Conservation (phyloP, 441 rosid species). For the Bocquillonia castaneifolia region DNA sequence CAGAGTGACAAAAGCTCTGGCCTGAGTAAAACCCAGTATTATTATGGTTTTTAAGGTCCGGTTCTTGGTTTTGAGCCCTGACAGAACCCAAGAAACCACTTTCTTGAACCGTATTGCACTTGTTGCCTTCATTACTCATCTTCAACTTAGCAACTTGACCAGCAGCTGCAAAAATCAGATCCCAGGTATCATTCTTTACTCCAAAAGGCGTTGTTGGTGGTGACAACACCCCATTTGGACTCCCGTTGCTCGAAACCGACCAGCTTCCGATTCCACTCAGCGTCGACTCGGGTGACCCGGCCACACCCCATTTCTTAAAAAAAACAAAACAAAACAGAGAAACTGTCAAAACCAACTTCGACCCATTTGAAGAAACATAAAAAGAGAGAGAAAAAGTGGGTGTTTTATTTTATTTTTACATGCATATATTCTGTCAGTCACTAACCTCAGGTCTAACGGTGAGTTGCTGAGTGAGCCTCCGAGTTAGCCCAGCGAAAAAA, state of each 20-base stretch:
- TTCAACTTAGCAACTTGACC: conserved; percentile 62
- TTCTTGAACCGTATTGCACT: conserved; percentile 21
- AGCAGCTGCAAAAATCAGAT: conserved; percentile 63
- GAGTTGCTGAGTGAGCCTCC: conserved; percentile 67
- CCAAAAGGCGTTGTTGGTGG: conserved; percentile 59
- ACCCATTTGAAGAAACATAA: background rate
- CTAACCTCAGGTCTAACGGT: conserved; percentile 45
- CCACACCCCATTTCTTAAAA: conserved; percentile 36
- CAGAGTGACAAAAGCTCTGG: conserved; percentile 17
- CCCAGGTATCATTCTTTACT: conserved; percentile 45
- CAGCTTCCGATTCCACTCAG: conserved; percentile 55
- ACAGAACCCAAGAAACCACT: conserved; percentile 18
- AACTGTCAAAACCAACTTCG: background rate
- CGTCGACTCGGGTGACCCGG: conserved; percentile 71
- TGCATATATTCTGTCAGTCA: too few species aligned
- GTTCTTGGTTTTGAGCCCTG: conserved; percentile 11
- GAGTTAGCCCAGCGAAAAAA: conserved; percentile 68
- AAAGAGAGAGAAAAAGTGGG: background rate
- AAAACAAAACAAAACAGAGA: background rate
- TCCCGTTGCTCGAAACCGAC: conserved; percentile 54
- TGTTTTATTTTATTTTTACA: background rate
- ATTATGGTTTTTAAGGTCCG: conserved; percentile 12
- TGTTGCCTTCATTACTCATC: conserved; percentile 30
- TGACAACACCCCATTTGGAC: conserved; percentile 60
- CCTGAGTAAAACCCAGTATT: conserved; percentile 27